Conservation (phyloP, 306 rosid species). For the Alnus rubra region DNA sequence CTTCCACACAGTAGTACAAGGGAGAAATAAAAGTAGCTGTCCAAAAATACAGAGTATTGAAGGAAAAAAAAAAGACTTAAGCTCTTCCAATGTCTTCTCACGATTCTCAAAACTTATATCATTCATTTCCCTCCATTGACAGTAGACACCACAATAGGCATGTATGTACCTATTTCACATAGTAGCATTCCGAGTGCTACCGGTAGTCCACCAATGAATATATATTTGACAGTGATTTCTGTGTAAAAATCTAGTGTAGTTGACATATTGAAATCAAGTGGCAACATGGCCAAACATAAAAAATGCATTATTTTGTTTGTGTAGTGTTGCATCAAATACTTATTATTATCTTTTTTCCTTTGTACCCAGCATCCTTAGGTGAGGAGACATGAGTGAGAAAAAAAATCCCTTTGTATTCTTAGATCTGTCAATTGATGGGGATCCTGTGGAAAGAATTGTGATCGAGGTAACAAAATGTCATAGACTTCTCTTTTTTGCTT, state of each 20-base stretch:
- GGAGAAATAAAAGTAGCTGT: too few relatives aligned
- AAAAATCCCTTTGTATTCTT: constrained; percentile 73
- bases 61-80: too few relatives aligned
- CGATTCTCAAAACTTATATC: too few relatives aligned
- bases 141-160: too few relatives aligned
- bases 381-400: constrained; percentile 61
- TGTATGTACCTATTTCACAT: too few relatives aligned
- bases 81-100: too few relatives aligned
- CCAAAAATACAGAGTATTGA: too few relatives aligned
- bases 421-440: constrained; percentile 75
- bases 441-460: constrained; percentile 57
- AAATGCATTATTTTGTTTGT: neutral
- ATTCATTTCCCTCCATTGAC: too few relatives aligned
- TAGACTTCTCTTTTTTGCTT: constrained; percentile 1
- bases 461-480: constrained; percentile 60
- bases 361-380: constrained; percentile 28
- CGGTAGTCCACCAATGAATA: neutral
- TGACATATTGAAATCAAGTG: neutral
- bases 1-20: too few relatives aligned
- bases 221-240: neutral
- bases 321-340: neutral
- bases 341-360: neutral
- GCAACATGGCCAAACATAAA: neutral
- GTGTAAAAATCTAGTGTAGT: neutral
- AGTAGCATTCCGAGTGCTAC: too few relatives aligned